Conservation (phyloP, 306 rosid genomes). For the Oemleria cerasiformis region DNA sequence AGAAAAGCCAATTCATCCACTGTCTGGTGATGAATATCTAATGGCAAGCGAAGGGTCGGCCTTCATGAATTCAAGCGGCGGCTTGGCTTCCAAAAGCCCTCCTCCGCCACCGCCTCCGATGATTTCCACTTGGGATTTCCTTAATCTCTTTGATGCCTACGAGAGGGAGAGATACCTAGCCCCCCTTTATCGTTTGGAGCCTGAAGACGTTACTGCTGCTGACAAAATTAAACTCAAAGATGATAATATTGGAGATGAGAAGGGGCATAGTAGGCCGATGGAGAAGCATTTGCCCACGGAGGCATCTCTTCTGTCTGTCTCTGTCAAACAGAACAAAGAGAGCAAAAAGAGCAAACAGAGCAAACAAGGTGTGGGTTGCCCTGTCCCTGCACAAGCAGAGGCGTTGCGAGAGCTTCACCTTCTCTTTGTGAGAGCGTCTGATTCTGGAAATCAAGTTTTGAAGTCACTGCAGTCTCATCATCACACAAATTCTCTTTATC, state of each 20-base stretch:
- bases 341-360: not conserved
- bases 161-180: conserved; percentile 21
- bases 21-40: not conserved
- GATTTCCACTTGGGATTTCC: conserved; percentile 73
- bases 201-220: not conserved
- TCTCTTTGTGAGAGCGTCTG: conserved; percentile 58
- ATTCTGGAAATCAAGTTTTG: conserved; percentile 52
- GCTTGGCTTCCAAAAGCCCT: conserved; percentile 6
- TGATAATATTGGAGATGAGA: not conserved
- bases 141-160: conserved; percentile 67
- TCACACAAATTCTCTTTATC: conserved; percentile 34
- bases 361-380: not conserved
- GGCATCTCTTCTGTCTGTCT: not conserved
- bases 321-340: not conserved
- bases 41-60: not conserved
- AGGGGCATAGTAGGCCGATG: conserved; percentile 11
- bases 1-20: conserved; percentile 1
- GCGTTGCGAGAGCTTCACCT: conserved; percentile 54
- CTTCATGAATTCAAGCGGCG: not conserved
- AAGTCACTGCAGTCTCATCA: conserved; percentile 49
- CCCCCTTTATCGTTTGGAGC: conserved; percentile 28
- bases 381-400: conserved; percentile 21
- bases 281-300: conserved; percentile 15
- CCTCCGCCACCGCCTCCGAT: conserved; percentile 68
- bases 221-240: not conserved